A percentile compares a stretch with the other conserved stretches of the same genome.
Evolutionary conservation across 2,329 filamentous ascomycete species (phyloP).

Genomic region (Calonectria fujianensis): DNA sequence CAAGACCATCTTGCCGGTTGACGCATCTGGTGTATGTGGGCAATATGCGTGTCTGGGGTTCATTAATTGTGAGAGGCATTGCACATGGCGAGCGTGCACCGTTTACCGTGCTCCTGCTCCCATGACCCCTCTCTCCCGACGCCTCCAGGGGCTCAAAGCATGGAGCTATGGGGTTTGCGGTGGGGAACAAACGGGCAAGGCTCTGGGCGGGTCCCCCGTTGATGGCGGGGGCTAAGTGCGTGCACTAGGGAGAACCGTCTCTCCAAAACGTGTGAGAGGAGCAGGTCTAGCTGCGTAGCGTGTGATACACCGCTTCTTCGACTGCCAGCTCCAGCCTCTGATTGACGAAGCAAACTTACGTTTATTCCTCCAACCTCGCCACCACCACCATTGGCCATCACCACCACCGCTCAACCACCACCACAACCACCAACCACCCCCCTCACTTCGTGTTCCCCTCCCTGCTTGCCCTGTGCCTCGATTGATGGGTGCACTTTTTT

Average conservation of each 20-base stretch:
- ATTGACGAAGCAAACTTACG: slow-evolving; percentile 20
- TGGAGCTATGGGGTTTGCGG: slow-evolving; percentile 11
- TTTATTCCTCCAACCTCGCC: slow-evolving; percentile 19
- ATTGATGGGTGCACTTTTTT: slow-evolving; percentile 1
- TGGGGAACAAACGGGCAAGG: slow-evolving; percentile 32
- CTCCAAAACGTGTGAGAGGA: slow-evolving; percentile 27
- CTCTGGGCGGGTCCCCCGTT: slow-evolving; percentile 9
- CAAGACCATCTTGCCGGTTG: not conserved
- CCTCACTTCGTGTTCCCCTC: not conserved
- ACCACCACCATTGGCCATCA: slow-evolving; percentile 23
- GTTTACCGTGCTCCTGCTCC: slow-evolving; percentile 25
- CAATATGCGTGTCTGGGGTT: slow-evolving; percentile 18
- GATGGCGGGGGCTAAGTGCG: slow-evolving; percentile 22
- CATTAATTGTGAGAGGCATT: slow-evolving; percentile 1
- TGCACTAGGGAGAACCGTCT: slow-evolving; percentile 24
- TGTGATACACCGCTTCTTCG: slow-evolving; percentile 40
- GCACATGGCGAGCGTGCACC: slow-evolving; percentile 3
- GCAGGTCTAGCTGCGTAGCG: slow-evolving; percentile 21
- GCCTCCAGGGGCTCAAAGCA: not conserved
- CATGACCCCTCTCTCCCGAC: slow-evolving; percentile 27
- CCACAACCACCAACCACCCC: slow-evolving; percentile 24
- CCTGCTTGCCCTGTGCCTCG: not conserved
- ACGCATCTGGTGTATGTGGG: slow-evolving; percentile 4
- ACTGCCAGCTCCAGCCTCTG: slow-evolving; percentile 31
- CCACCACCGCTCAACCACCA: slow-evolving; percentile 18